Evolutionary conservation across 2,329 filamentous ascomycete species (phyloP).

Genomic region (Claviceps sp.): DNA sequence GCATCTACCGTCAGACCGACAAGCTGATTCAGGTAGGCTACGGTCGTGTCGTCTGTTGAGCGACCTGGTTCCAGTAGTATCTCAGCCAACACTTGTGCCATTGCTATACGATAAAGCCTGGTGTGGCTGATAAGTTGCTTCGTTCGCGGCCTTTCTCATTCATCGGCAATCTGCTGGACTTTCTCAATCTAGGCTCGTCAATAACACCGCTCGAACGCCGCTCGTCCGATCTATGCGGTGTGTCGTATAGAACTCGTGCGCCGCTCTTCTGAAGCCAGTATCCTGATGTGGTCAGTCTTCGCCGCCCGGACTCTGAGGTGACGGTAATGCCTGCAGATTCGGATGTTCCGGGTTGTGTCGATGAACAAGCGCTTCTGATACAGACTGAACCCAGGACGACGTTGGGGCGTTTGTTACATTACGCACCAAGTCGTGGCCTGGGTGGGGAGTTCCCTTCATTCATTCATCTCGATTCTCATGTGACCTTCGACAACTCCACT

Average conservation of each 20-base stretch:
- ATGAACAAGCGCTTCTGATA: no score
- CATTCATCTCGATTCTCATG: no score
- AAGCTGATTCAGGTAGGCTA: constrained; percentile 64
- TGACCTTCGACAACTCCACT: no score
- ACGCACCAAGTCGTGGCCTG: no score
- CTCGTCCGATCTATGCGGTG: background rate
- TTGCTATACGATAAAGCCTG: constrained; percentile 7
- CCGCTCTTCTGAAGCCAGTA: background rate
- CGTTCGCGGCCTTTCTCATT: background rate
- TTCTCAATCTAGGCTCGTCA: background rate
- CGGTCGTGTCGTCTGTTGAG: constrained; percentile 36
- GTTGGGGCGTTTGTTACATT: no score
- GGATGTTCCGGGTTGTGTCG: no score
- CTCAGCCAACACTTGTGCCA: constrained; percentile 25
- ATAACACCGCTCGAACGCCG: background rate
- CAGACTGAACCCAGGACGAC: no score
- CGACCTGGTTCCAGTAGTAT: constrained; percentile 17
- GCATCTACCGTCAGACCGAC: constrained; percentile 63
- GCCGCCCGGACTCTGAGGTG: no score
- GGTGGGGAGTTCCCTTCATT: no score
- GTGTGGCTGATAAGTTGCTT: background rate
- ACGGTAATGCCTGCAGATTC: no score
- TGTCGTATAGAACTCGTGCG: background rate
- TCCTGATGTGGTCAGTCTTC: no score
- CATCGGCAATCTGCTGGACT: background rate